These are phyloP conservation scores for Fusarium illudens DNA, from an alignment of 2,329 filamentous ascomycete genomes.

Conservation along the genomic window DNA sequence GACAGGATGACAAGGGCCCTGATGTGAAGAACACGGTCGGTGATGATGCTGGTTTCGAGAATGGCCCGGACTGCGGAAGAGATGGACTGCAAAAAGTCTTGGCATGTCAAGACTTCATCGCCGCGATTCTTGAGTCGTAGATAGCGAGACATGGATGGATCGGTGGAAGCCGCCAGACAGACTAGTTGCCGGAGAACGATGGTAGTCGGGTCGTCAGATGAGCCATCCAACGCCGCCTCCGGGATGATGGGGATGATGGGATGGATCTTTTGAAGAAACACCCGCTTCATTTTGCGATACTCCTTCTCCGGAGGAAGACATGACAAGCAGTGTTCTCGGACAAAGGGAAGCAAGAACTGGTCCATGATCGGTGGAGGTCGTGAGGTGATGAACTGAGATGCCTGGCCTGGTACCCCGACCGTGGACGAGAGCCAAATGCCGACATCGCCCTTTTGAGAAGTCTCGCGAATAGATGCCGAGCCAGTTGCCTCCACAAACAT, in stretches of 20 bases:
- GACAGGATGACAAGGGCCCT: constrained; percentile 63
- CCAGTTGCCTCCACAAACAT: constrained; percentile 65
- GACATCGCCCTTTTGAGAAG: constrained; percentile 60
- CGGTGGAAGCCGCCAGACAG: constrained; percentile 62
- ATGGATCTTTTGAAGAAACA: constrained; percentile 63
- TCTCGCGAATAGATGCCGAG: constrained; percentile 44
- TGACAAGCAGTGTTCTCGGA: constrained; percentile 56
- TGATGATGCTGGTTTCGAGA: constrained; percentile 62
- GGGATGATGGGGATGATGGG: constrained; percentile 64
- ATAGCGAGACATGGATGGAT: constrained; percentile 55
- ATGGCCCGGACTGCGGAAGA: constrained; percentile 59
- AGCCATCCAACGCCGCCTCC: constrained; percentile 43
- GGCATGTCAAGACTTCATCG: constrained; percentile 51
- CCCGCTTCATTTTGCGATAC: constrained; percentile 54
- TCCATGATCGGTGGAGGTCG: constrained; percentile 52
- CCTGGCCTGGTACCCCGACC: constrained; percentile 37
- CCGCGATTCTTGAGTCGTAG: constrained; percentile 55
- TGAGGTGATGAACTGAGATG: constrained; percentile 50
- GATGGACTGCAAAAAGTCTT: constrained; percentile 59
- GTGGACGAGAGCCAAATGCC: constrained; percentile 62
- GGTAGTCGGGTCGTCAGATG: constrained; percentile 46
- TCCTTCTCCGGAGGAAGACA: constrained; percentile 58
- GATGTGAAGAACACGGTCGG: constrained; percentile 63
- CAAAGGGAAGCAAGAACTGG: constrained; percentile 52
- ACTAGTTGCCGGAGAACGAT: constrained; percentile 63